Percentiles rank a stretch among this genome's conserved stretches.
Evolutionary conservation across 805 yeast species (phyloP).

Genomic region (Kluyveromyces aestuarii): DNA sequence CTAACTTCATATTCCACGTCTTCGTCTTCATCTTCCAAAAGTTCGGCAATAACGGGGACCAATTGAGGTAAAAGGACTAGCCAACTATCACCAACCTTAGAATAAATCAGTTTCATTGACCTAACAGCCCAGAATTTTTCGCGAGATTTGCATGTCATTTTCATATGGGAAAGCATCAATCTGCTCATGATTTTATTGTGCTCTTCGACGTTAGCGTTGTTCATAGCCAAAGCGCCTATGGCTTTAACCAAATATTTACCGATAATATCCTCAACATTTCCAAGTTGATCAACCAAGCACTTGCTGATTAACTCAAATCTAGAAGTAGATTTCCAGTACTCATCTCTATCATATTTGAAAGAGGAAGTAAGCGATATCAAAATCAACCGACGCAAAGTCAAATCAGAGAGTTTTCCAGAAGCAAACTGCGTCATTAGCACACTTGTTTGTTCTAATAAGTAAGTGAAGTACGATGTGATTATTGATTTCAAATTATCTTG

Average conservation of each 20-base stretch:
- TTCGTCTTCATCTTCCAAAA: constrained; percentile 93
- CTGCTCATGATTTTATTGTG: constrained; percentile 71
- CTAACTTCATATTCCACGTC: constrained; percentile 86
- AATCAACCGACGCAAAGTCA: constrained; percentile 61
- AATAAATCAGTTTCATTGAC: constrained; percentile 71
- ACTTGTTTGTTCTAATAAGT: constrained; percentile 67
- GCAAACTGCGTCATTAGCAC: constrained; percentile 44
- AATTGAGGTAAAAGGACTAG: constrained; percentile 81
- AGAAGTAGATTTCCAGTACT: constrained; percentile 85
- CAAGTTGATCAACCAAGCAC: constrained; percentile 57
- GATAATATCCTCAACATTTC: constrained; percentile 57
- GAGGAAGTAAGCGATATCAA: constrained; percentile 68
- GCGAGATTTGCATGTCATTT: constrained; percentile 43
- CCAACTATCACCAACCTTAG: constrained; percentile 94
- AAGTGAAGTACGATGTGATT: constrained; percentile 80
- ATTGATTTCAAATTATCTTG: constrained; percentile 81
- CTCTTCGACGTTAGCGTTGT: constrained; percentile 56
- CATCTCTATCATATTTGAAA: constrained; percentile 84
- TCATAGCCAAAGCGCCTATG: constrained; percentile 63
- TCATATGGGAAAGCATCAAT: constrained; percentile 55
- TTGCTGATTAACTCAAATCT: constrained; percentile 67
- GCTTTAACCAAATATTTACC: constrained; percentile 79
- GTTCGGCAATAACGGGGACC: constrained; percentile 91
- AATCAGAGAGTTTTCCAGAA: constrained; percentile 34
- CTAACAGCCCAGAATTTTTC: constrained; percentile 77